Conservation (phyloP, 768 basidiomycete species). For the Suillus subaureus region DNA sequence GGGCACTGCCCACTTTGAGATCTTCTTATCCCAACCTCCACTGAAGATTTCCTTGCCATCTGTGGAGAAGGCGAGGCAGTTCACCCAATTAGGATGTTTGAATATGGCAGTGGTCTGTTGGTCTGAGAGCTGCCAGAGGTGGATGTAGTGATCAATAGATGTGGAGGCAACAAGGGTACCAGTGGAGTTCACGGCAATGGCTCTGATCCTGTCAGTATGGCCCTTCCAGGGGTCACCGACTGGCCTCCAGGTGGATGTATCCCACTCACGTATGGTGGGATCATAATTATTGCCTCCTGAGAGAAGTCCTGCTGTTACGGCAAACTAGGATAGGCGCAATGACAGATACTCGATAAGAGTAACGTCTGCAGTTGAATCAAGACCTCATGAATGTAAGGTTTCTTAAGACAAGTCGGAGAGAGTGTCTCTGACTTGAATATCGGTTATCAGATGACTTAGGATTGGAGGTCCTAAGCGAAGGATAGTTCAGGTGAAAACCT, state of each 20-base stretch:
- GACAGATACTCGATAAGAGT: too few relatives aligned
- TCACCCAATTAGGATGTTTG: not conserved
- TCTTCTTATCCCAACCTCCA: not conserved
- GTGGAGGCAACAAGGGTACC: conserved; percentile 33
- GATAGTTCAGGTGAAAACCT: too few relatives aligned
- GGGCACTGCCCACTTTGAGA: not conserved
- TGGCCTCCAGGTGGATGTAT: conserved; percentile 31
- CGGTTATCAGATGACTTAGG: too few relatives aligned
- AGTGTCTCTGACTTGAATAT: too few relatives aligned
- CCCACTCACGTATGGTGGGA: conserved; percentile 34
- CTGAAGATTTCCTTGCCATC: not conserved
- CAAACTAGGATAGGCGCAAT: too few relatives aligned
- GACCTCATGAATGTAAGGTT: too few relatives aligned
- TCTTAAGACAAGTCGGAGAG: too few relatives aligned
- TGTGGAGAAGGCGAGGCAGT: not conserved
- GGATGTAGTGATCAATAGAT: not conserved
- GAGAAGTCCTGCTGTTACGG: too few relatives aligned
- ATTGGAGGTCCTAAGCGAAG: too few relatives aligned
- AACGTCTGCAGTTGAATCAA: too few relatives aligned
- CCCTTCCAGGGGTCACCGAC: conserved; percentile 33
- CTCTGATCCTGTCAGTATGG: conserved; percentile 31
- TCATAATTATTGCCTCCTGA: conserved; percentile 26
- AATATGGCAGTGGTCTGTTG: not conserved
- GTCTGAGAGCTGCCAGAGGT: not conserved
- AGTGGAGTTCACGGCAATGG: conserved; percentile 34